Evolutionary conservation across 73 alveolate species (phyloP), one percentile per base, ranked within the genome.

Genomic region (Paramecium bursaria): DNA sequence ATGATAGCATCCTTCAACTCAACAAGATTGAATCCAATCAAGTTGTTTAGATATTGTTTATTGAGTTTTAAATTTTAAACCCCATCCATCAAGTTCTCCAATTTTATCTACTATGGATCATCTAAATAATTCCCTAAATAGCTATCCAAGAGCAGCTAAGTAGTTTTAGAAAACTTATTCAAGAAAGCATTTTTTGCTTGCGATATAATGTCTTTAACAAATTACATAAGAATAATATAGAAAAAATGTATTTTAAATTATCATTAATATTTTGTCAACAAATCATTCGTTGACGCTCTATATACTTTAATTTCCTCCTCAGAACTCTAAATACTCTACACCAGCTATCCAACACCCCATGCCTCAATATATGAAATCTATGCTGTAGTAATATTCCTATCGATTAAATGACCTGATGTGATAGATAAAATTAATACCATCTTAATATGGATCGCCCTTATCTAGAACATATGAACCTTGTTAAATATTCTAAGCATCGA

Each of bases 261-360:
- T 42, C 46, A 67, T 42, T 42, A 13, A 67, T 67, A 67, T 67
- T 67, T 67, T 67, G 22, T 39, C 44, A 67, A 35, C 44, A 67
- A 39, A 19, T 67, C 82, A 67, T 31, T 67, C 44, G 82, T 67
- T 25, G 82, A 67, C 25, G 33, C 82, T 67, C 82, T 67, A 39
- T 67, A 67, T 31, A 42, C 17, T 21, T 67, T 67, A 7, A 67
- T 67, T 67, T 67, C 82, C 13, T 67, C 46, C 22, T 67, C 82
- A 39, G 48, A 39, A 67, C 82, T 67, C 0, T 67, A 35, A 15
- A 44, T 31, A 11, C 33, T 47, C 23, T 25, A 15, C 19, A 21
- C 50, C 27, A 39, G 10, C 6, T 67, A 14, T 0, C 82, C 82
- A 17, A 67, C 30, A 9, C 82, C 82, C 82, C 82, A 67, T 0